Base-by-base conservation (phyloP, 441 rosid genomes). In the Erodium texanum region DNA sequence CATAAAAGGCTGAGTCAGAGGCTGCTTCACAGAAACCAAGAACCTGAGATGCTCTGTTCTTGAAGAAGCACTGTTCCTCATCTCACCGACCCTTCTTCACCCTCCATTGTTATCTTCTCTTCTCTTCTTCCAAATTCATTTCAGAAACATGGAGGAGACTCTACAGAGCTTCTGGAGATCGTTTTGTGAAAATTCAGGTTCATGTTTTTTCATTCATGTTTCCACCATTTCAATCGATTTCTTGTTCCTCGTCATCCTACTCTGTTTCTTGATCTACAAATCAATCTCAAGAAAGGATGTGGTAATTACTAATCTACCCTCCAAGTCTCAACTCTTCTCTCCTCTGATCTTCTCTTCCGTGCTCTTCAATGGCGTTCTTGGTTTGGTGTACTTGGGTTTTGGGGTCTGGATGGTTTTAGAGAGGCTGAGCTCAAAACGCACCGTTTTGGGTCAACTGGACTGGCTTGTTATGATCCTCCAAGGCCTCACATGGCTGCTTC, bases 401-500 rank as follows among this genome's bases (percentile, higher is more conserved):
- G 82, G 76, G 62, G 8, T 76, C 22, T 76, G 82, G 79, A 71
- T 68, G 22, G 67, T 77, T 71, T 16, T 11, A 54, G 63, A 75
- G 68, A 58, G n/a, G n/a, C 29, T 1, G 29, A 27, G 2, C 29
- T 27, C 15, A n/a, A 70, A 73, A 73, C 65, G 66, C 29, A 70
- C 70, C 11, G 34, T 78, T 67, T 24, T 79, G 8, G n/a, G n/a
- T n/a, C n/a, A n/a, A n/a, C n/a, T n/a, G n/a, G 78, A 81, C 2
- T 41, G 67, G 7, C 72, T 70, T 3, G 74, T 69, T 19, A 61
- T 70, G 58, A 19, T 79, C 14, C 71, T 76, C 72, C 81, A 79
- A 63, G 86, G 79, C 62, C 72, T 75, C 67, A 75, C 79, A 12
- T 82, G 85, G 85, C 65, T 78, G 71, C 41, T 75, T 24, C 64